A percentile compares a stretch with the other conserved stretches of the same genome.
These are phyloP conservation scores for Fusarium sp. DNA, from an alignment of 2,329 filamentous ascomycete genomes.

Conservation along the genomic window DNA sequence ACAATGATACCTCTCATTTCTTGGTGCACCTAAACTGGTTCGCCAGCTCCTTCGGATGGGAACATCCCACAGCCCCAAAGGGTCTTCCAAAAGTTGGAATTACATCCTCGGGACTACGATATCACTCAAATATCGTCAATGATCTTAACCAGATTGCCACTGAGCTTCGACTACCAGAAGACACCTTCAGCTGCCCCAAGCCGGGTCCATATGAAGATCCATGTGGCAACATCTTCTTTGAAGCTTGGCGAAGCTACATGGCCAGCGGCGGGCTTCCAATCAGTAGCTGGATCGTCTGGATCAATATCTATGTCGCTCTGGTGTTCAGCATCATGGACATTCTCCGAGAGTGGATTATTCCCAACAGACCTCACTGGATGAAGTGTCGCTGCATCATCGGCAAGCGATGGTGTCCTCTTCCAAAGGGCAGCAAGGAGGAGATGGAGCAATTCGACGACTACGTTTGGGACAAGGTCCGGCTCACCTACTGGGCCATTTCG, in stretches of 20 bases:
- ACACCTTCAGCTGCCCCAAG: conserved; percentile 34
- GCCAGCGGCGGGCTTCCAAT: conserved; percentile 25
- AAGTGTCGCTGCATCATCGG: conserved; percentile 39
- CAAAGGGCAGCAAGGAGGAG: conserved; percentile 40
- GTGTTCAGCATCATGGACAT: conserved; percentile 19
- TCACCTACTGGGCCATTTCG: conserved; percentile 37
- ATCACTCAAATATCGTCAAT: conserved; percentile 26
- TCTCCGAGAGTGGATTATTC: conserved; percentile 39
- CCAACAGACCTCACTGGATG: conserved; percentile 41
- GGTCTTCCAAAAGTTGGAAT: conserved; percentile 37
- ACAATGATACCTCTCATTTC: conserved; percentile 40
- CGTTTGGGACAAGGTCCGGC: conserved; percentile 40
- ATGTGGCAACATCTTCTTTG: conserved; percentile 42
- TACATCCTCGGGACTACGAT: conserved; percentile 25
- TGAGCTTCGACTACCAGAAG: conserved; percentile 33
- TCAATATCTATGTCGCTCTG: conserved; percentile 27
- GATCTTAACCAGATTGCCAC: conserved; percentile 37
- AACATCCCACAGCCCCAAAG: conserved; percentile 39
- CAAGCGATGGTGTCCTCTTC: conserved; percentile 40
- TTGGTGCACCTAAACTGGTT: conserved; percentile 42
- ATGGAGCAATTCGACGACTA: conserved; percentile 40
- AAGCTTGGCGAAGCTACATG: conserved; percentile 38
- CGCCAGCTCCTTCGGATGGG: conserved; percentile 39
- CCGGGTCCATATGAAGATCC: conserved; percentile 24
- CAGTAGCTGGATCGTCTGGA: conserved; percentile 25